phyloP scores from a whole-genome alignment of 73 alveolate species.

The Symbiodinium natans region DNA sequence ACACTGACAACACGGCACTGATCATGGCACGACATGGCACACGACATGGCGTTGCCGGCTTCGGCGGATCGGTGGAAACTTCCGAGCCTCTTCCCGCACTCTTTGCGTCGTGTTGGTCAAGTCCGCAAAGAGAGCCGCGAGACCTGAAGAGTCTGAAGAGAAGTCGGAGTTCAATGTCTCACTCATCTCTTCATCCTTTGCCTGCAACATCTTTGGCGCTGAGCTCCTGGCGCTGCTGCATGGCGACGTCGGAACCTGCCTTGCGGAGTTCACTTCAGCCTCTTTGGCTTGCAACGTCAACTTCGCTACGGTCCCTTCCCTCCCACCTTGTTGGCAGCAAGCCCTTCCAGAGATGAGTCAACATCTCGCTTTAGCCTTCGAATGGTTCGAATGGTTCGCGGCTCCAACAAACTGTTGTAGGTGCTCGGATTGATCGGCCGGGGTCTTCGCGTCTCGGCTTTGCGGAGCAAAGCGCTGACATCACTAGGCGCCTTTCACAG shows the following conservation, averaged over 20 bases:
- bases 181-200: neutral
- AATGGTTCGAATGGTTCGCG: neutral
- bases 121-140: constrained; percentile 85
- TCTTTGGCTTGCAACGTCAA: too few species aligned
- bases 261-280: neutral
- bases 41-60: too few species aligned
- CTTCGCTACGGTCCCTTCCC: too few species aligned
- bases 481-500: neutral
- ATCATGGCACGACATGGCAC: too few species aligned
- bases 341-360: constrained; percentile 72
- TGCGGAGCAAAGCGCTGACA: constrained; percentile 52
- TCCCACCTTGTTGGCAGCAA: constrained; percentile 61
- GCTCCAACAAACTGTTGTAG: neutral
- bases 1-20: neutral
- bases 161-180: neutral
- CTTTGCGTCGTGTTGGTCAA: constrained; percentile 64
- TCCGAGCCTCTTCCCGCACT: constrained; percentile 63
- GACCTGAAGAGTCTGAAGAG: neutral
- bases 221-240: constrained; percentile 75
- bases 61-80: too few species aligned
- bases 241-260: constrained; percentile 80
- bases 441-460: constrained; percentile 43
- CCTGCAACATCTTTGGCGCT: neutral
- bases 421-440: neutral
- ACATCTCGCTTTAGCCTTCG: constrained; percentile 71